These are phyloP conservation scores for Albophoma yamanashiensis DNA, from an alignment of 2,329 filamentous ascomycete species.

Conservation along the genomic window DNA sequence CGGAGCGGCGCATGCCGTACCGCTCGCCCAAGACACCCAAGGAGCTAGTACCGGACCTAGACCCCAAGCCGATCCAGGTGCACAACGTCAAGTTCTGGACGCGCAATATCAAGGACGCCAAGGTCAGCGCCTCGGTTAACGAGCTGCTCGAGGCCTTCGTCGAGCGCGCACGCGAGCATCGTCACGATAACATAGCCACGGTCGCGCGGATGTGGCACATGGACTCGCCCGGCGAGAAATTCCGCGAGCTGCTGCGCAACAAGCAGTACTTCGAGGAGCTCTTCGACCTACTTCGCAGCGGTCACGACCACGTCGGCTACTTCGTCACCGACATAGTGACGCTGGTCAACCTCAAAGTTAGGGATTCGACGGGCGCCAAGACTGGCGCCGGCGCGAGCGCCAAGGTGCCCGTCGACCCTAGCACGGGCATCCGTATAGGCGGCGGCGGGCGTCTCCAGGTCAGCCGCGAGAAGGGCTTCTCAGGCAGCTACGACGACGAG, in stretches of 20 bases:
- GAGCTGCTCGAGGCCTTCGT: constrained; percentile 15
- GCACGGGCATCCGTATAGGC: constrained; percentile 9
- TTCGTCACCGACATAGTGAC: constrained; percentile 17
- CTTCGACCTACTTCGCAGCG: constrained; percentile 12
- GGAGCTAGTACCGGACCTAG: constrained; percentile 13
- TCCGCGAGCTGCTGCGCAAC: constrained; percentile 15
- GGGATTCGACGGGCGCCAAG: constrained; percentile 4
- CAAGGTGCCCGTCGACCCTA: constrained; percentile 9
- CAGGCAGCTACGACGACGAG: constrained; percentile 14
- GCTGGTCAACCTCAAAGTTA: constrained; percentile 13
- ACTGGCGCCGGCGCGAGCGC: constrained; percentile 7
- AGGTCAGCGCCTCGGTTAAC: constrained; percentile 12
- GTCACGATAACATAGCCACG: constrained; percentile 11
- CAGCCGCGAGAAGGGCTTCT: constrained; percentile 11
- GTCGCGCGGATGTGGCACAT: constrained; percentile 18
- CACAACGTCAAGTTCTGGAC: constrained; percentile 17
- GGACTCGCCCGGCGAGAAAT: constrained; percentile 17
- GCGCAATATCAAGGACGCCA: constrained; percentile 13
- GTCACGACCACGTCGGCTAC: constrained; percentile 13
- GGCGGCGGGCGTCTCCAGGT: constrained; percentile 8
- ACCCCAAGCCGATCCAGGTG: constrained; percentile 16
- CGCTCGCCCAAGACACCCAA: constrained; percentile 8
- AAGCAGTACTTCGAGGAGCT: constrained; percentile 16
- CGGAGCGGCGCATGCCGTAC: constrained; percentile 15
- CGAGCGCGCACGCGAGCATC: constrained; percentile 11